Percentiles rank a stretch among this genome's conserved stretches.
These are phyloP conservation scores for Cystobasidiaceae sp. DNA, from an alignment of 1,284 basidiomycete genomes.

Conservation along the genomic window DNA sequence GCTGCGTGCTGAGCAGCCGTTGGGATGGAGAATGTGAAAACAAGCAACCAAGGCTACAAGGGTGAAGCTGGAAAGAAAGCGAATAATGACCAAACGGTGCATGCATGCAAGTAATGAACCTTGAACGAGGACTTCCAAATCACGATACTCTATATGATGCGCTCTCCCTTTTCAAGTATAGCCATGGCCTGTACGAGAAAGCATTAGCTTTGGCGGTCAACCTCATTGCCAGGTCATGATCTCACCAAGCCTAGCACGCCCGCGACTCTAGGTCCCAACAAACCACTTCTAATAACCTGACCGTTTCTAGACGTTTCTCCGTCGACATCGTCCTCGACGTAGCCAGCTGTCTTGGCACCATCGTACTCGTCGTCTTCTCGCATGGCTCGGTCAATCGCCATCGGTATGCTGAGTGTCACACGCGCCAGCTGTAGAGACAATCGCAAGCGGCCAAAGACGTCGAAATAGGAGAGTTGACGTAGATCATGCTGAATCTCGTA, in stretches of 20 bases:
- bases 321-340: not conserved
- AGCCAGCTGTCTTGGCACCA: conserved; percentile 17
- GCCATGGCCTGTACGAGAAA: conserved; percentile 32
- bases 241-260: conserved; percentile 39
- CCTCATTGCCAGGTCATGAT: too few relatives aligned
- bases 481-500: conserved; percentile 73
- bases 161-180: conserved; percentile 40
- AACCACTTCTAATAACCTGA: conserved; percentile 31
- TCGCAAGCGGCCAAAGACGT: conserved; percentile 67
- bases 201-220: not conserved
- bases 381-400: conserved; percentile 68
- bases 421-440: conserved; percentile 70
- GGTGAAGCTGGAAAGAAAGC: too few relatives aligned
- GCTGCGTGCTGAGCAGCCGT: too few relatives aligned
- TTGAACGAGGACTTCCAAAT: not conserved
- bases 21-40: too few relatives aligned
- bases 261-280: conserved; percentile 36
- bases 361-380: conserved; percentile 37
- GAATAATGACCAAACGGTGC: too few relatives aligned
- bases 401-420: conserved; percentile 70
- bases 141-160: conserved; percentile 24
- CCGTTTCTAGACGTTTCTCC: conserved; percentile 29
- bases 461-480: conserved; percentile 67
- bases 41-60: too few relatives aligned
- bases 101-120: not conserved